Percentiles rank a stretch among this genome's conserved stretches.
Conservation (phyloP, 2,329 filamentous ascomycete genomes). For the Parastagonospora nodorum region DNA sequence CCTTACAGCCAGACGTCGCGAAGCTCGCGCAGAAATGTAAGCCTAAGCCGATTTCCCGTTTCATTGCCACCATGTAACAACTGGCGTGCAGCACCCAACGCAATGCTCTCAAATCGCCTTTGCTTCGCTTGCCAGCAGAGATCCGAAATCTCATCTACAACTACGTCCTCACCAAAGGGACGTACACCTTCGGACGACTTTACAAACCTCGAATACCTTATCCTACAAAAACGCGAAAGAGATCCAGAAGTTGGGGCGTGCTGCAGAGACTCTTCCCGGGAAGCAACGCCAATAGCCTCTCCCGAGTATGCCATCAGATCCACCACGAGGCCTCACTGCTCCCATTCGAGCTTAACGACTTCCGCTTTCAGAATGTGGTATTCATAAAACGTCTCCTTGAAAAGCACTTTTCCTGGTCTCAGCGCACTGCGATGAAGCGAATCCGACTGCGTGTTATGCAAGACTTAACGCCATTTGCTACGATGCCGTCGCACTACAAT, state of each 20-base stretch:
- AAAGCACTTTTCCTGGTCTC: neutral
- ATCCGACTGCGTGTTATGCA: no score
- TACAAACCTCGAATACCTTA: neutral
- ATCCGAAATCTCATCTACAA: constrained; percentile 1
- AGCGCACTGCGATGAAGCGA: neutral
- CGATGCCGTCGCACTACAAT: no score
- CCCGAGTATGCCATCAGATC: constrained; percentile 12
- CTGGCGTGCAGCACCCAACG: neutral
- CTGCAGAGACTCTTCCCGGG: no score
- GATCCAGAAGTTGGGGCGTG: no score
- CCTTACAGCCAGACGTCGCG: neutral
- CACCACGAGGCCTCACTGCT: constrained; percentile 8
- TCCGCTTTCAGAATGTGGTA: neutral
- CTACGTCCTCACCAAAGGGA: neutral
- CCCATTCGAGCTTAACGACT: constrained; percentile 2
- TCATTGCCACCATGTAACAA: neutral
- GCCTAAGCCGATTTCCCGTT: neutral
- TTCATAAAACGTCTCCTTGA: neutral
- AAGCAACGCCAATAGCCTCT: constrained; percentile 1
- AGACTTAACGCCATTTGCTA: no score
- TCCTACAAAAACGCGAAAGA: neutral
- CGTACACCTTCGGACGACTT: neutral
- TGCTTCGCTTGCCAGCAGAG: constrained; percentile 1
- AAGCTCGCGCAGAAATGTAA: neutral
- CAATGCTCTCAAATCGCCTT: neutral